Base-by-base conservation (phyloP, 2,329 filamentous ascomycete genomes). In the Leptographium lundbergii region DNA sequence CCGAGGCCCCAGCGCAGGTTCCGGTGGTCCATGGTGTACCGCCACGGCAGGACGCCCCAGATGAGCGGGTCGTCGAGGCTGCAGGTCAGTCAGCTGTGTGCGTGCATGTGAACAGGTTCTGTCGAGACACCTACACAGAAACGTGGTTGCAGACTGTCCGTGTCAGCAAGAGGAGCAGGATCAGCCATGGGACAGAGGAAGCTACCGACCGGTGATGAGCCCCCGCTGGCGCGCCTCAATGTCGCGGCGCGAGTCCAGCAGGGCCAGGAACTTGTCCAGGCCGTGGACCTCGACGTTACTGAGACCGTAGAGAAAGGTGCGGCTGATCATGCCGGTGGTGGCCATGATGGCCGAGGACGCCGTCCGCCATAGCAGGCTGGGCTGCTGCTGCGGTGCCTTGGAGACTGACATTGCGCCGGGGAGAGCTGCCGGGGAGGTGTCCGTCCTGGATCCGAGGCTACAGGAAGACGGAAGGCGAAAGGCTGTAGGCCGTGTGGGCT, bases 11-110 rank as follows among this genome's bases (percentile, higher is more conserved):
- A 97, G 70, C 94, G 84, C 67, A 91, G 79, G 69, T 91, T 94
- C 59, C 80, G 77, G 24, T 88, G 82, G 61, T 85, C 82, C 67
- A 88, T 84, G 63, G 82, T 75, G 68, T 94, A 89, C 56, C 81
- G 79, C 53, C 89, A 71, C 1, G 94, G 94, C 4, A 99, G 75
- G 42, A 90, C 82, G 22, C 92, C 94, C 92, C 92, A 99, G 65
- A 96, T 85, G 60, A 97, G 74, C 29, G 94, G 94, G 74, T 99
- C 94, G 73, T 99, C 94, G 66, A 97, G 75, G 61, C 92, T 96
- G 70, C 64, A 25, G 52, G 53, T 4, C 39, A 34, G 39, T 60
- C 7, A 51, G 24, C 17, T 47, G 14, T 29, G 24, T 11, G 25
- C 27, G 22, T 4, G 17, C 32, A 7, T 9, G 34, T 10, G 29